Evolutionary conservation across 257 asterid species (phyloP), one percentile per base, ranked within the genome.

Genomic region (Rauvolfia tetraphylla): DNA sequence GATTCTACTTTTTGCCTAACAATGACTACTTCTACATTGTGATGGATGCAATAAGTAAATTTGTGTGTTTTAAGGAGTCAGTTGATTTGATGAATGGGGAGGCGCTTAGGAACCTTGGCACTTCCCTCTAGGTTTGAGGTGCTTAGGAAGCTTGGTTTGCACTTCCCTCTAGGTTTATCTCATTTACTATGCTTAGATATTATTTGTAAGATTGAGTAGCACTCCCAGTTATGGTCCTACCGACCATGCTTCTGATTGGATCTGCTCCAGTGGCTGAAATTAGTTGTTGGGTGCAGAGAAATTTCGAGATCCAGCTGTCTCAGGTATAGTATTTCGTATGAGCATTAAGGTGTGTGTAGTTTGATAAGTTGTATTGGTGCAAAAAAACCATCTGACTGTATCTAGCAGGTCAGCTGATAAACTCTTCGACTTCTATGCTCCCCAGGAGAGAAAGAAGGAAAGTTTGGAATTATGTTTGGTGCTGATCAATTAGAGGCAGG

Each of bases 1-100:
- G 98, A 46, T 92, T 92, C 87, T 92, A 91, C 56, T 91, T 92
- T 91, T 80, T 92, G 87, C 98, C 98, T 2, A 92, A 92, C 49
- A 92, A 91, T 56, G 89, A 89, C 27, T 92, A 92, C 70, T 92
- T 88, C 72, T 85, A 77, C 27, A 67, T 85, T 80, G 85, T 92
- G 58, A 92, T 92, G 93, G 88, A 89, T 38, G 90, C 88, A 77
- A 91, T 92, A 44, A 85, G 53, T 12, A 78, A 61, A 72, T 90
- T 90, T 75, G 73, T 90, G 71, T 86, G 84, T 81, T 76, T 87
- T 68, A 46, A 82, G 27, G 31, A 41, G 51, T n/a, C 51, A 20
- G 51, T 7, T 67, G 51, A 38, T 67, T 3, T 67, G 27, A 38
- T 67, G 51, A 39, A 17, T 9, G n/a, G 17, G 23, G 33, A 39